These are phyloP conservation scores for Talaromyces islandicus DNA, from an alignment of 2,329 filamentous ascomycete species.

Conservation along the genomic window DNA sequence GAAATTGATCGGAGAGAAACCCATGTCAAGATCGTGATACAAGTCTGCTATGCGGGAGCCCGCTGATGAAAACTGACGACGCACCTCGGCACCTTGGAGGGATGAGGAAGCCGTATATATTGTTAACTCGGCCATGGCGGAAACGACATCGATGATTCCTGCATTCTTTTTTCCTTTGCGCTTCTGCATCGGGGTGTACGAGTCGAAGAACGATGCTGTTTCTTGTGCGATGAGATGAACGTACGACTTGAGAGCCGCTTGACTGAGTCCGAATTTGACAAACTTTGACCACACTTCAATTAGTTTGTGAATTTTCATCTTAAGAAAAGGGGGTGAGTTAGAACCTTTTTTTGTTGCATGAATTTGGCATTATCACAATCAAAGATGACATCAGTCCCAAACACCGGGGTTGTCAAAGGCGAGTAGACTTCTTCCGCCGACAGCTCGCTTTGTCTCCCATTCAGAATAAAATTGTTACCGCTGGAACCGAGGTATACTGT, in stretches of 20 bases:
- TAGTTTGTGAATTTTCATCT: not conserved
- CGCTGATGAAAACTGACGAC: slow-evolving; percentile 55
- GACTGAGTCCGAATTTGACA: slow-evolving; percentile 59
- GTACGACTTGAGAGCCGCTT: slow-evolving; percentile 61
- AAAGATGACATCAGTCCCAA: slow-evolving; percentile 82
- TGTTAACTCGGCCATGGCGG: slow-evolving; percentile 76
- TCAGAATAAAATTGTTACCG: slow-evolving; percentile 87
- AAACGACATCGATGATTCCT: slow-evolving; percentile 66
- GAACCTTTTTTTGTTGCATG: slow-evolving; percentile 93
- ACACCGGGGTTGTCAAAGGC: slow-evolving; percentile 64
- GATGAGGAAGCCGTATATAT: slow-evolving; percentile 85
- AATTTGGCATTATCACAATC: slow-evolving; percentile 87
- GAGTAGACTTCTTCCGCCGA: slow-evolving; percentile 88
- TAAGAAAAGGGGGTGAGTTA: not conserved
- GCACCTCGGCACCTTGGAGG: slow-evolving; percentile 78
- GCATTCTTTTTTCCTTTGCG: slow-evolving; percentile 40
- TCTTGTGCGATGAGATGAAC: slow-evolving; percentile 73
- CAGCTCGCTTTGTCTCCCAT: slow-evolving; percentile 83
- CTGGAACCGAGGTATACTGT: slow-evolving; percentile 76
- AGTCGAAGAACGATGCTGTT: slow-evolving; percentile 66
- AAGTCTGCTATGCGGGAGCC: slow-evolving; percentile 73
- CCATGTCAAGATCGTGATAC: slow-evolving; percentile 86
- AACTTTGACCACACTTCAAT: slow-evolving; percentile 36
- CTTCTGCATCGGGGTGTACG: slow-evolving; percentile 50
- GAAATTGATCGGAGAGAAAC: slow-evolving; percentile 85